Base-by-base conservation (phyloP, 2,329 filamentous ascomycete genomes). In the Epicoccum nigrum region DNA sequence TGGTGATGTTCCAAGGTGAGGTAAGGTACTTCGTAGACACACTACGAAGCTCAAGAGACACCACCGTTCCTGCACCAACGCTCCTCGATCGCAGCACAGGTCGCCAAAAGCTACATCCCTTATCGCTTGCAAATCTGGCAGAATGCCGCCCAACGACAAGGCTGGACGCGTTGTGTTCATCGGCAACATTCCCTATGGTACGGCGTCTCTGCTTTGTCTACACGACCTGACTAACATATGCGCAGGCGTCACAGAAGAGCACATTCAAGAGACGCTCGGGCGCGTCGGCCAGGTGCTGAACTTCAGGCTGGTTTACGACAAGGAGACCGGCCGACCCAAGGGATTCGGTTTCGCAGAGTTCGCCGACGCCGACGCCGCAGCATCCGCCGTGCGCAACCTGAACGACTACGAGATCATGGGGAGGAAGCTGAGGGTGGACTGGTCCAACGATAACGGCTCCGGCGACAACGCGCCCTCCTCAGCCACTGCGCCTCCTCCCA, bases 311-410 rank as follows among this genome's bases (percentile, higher is more conserved):
- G 93, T 97, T 59, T 95, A 96, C 75, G 95, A 97, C 77, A 89
- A 92, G 45, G 93, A 97, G 68, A 97, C 92, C 2, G 92, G 93
- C 33, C 86, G 91, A 49, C 92, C 94, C 1, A 97, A 97, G 74
- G 94, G 94, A 15, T 99, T 96, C 72, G 94, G 94, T 28, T 99
- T 97, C 67, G 90, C 92, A 67, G 93, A 97, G 72, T 99, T 96
- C 70, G 89, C 91, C 47, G 94, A 97, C 69, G 86, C 90, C 53
- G 93, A 96, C 83, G 82, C 92, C 20, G 94, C 94, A 25, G 91
- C 93, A 30, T 96, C 92, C 2, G 94, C 94, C 2, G 93, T 97
- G 39, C 88, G 93, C 63, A 97, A 99, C 71, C 79, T 97, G 44
- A 96, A 97, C 77, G 92, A 96, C 73, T 87, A 91, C 76, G 93